Evolutionary conservation across 1,139 yeast genomes (phyloP).

Genomic region (Diutina catenulata): DNA sequence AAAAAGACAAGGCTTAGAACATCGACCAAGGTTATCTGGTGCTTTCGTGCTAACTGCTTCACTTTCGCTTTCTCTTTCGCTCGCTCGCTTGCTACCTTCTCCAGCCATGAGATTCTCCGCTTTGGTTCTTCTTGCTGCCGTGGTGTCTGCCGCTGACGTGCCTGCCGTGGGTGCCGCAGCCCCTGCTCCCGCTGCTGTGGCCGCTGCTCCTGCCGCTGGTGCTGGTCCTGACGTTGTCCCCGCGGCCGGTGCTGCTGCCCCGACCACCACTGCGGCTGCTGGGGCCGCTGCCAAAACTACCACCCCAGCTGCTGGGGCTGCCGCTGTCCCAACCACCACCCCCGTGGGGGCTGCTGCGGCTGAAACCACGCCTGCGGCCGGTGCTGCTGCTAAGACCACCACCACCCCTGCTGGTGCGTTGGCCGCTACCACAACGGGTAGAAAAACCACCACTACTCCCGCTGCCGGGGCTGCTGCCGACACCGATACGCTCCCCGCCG

Average conservation of each 20-base stretch:
- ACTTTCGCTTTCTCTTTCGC: too few species aligned
- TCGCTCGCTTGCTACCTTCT: too few species aligned
- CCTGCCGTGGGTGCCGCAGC: constrained; percentile 17
- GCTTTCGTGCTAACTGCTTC: too few species aligned
- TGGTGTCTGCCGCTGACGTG: constrained; percentile 6
- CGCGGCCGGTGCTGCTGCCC: constrained; percentile 13
- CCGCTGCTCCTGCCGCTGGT: constrained; percentile 10
- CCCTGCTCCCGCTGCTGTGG: constrained; percentile 9
- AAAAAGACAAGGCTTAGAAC: too few species aligned
- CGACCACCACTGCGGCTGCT: constrained; percentile 12
- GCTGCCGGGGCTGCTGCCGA: constrained; percentile 14
- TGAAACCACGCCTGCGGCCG: background rate
- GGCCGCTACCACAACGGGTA: constrained; percentile 10
- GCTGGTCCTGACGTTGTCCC: constrained; percentile 9
- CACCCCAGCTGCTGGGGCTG: constrained; percentile 9
- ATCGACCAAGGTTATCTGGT: too few species aligned
- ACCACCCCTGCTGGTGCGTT: constrained; percentile 9
- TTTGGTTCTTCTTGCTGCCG: too few species aligned
- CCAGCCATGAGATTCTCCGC: too few species aligned
- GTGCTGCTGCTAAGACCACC: constrained; percentile 6
- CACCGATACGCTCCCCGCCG: too few species aligned
- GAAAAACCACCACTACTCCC: constrained; percentile 9
- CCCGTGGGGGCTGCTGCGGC: background rate
- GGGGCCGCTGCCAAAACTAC: constrained; percentile 7
- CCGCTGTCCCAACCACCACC: constrained; percentile 10